Conservation (phyloP, 306 rosid genomes). For the Casuarina cunninghamiana region DNA sequence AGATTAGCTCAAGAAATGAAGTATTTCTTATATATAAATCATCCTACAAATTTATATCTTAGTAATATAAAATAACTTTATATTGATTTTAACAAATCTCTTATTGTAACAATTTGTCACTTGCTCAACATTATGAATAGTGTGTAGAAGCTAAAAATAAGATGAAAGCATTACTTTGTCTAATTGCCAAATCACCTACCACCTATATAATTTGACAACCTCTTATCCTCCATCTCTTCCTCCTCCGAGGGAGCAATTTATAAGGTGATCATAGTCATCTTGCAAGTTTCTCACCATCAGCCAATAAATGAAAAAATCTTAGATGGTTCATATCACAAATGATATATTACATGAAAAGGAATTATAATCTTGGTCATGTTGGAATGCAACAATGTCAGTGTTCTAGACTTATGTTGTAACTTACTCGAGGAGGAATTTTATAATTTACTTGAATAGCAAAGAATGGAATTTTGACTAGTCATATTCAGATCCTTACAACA, state of each 20-base stretch:
- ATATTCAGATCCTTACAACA: neutral
- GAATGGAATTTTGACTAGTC: neutral
- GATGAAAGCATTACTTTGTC: neutral
- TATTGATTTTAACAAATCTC: too few relatives aligned
- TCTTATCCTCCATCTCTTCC: neutral
- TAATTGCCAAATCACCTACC: neutral
- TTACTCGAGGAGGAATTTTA: neutral
- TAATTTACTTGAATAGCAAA: neutral
- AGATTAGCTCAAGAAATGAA: too few relatives aligned
- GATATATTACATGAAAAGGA: neutral
- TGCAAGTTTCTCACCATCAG: constrained; percentile 1
- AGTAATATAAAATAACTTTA: too few relatives aligned
- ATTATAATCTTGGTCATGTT: neutral
- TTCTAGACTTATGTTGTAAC: neutral
- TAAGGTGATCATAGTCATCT: too few relatives aligned
- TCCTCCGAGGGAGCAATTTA: neutral
- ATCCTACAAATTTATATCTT: too few relatives aligned
- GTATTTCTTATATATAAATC: too few relatives aligned
- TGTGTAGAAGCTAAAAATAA: neutral
- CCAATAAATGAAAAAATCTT: constrained; percentile 2
- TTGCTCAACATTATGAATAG: too few relatives aligned
- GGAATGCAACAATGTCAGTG: neutral
- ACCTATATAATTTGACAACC: neutral
- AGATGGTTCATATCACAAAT: neutral
- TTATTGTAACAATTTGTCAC: too few relatives aligned